phyloP scores from a whole-genome alignment of 2,329 filamentous ascomycete species.

The Alternaria brassicicola region DNA sequence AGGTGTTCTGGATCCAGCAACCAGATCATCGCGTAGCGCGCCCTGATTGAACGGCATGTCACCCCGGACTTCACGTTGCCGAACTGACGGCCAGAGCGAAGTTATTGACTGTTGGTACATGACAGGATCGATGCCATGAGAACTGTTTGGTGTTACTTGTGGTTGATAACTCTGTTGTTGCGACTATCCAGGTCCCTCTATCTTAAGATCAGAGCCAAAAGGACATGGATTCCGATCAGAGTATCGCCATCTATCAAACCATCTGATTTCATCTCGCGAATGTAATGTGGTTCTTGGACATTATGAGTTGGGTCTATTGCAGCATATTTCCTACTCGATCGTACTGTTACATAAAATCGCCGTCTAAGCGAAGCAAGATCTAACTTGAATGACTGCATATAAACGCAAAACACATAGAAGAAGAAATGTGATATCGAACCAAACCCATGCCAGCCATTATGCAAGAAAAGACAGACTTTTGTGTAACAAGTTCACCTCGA shows the following conservation, averaged over 20 bases:
- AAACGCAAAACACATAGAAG: constrained; percentile 37
- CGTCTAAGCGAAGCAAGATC: constrained; percentile 32
- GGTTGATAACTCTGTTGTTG: background rate
- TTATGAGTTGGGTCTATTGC: constrained; percentile 40
- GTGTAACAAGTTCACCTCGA: constrained; percentile 15
- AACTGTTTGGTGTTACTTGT: background rate
- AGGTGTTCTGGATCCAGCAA: background rate
- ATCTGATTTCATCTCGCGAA: background rate
- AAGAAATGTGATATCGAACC: constrained; percentile 19
- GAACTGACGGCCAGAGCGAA: background rate
- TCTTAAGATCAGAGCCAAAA: background rate
- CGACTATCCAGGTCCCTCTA: background rate
- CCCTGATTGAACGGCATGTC: background rate
- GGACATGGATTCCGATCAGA: background rate
- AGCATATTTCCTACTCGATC: constrained; percentile 34
- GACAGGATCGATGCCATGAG: background rate
- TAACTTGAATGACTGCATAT: constrained; percentile 29
- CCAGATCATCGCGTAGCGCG: background rate
- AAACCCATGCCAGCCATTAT: constrained; percentile 36
- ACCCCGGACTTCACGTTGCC: background rate
- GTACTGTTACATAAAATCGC: constrained; percentile 40
- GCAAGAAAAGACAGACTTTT: constrained; percentile 41
- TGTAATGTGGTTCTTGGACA: background rate
- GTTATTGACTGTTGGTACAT: background rate
- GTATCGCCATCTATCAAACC: background rate